These are phyloP conservation scores for Hymenotorrendiella dingleyae DNA, from an alignment of 2,329 filamentous ascomycete species.

Conservation along the genomic window DNA sequence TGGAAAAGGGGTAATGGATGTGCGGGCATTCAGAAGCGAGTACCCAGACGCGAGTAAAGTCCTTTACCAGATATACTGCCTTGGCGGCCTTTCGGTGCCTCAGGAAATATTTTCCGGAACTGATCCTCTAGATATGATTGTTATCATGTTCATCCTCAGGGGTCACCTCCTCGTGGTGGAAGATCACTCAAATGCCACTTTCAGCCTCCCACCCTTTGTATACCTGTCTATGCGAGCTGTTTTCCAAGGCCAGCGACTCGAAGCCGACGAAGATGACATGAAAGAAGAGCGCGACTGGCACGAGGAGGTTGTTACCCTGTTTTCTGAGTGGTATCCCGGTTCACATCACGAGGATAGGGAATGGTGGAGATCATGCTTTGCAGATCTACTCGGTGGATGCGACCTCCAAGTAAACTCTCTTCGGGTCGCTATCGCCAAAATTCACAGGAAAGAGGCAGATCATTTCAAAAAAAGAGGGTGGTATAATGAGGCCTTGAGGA, in stretches of 20 bases:
- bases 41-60: conserved; percentile 11
- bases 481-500: conserved; percentile 19
- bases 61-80: conserved; percentile 20
- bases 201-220: conserved; percentile 20
- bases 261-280: conserved; percentile 12
- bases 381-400: conserved; percentile 16
- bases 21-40: conserved; percentile 15
- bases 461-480: conserved; percentile 19
- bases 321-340: conserved; percentile 21
- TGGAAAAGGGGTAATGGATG: conserved; percentile 19
- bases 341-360: conserved; percentile 13
- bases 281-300: conserved; percentile 20
- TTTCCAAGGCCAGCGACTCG: conserved; percentile 7
- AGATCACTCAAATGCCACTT: conserved; percentile 11
- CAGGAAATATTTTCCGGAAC: conserved; percentile 15
- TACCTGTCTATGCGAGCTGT: conserved; percentile 18
- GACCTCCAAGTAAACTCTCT: conserved; percentile 16
- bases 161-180: conserved; percentile 20
- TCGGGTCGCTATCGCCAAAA: conserved; percentile 15
- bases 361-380: conserved; percentile 24
- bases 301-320: conserved; percentile 18
- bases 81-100: conserved; percentile 21
- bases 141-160: conserved; percentile 19
- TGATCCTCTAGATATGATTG: conserved; percentile 22
- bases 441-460: conserved; percentile 21